phyloP scores from a whole-genome alignment of 176 grass and related monocot genomes.

The Oropetium thomaeum region DNA sequence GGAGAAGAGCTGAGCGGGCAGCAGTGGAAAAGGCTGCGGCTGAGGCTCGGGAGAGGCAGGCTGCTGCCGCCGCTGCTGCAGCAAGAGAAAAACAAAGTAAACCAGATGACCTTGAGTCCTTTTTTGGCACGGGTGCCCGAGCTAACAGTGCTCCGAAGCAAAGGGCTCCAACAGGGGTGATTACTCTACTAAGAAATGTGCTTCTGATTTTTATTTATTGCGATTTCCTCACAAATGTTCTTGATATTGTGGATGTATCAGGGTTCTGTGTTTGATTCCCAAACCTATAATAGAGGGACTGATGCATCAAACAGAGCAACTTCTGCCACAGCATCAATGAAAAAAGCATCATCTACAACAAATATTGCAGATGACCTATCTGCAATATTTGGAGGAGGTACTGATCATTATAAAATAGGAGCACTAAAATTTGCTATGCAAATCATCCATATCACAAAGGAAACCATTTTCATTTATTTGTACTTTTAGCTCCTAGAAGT shows the following conservation, averaged over 20 bases:
- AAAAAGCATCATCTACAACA: conserved; percentile 72
- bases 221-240: conserved; percentile 11
- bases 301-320: conserved; percentile 33
- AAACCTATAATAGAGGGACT: conserved; percentile 58
- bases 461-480: conserved; percentile 27
- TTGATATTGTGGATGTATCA: conserved; percentile 44
- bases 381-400: conserved; percentile 97
- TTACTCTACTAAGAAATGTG: conserved; percentile 29
- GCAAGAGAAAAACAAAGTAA: conserved; percentile 64
- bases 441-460: not conserved
- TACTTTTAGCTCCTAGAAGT: conserved; percentile 63
- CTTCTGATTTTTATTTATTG: conserved; percentile 3
- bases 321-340: conserved; percentile 58
- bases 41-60: conserved; percentile 72
- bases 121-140: conserved; percentile 75
- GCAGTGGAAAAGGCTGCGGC: conserved; percentile 63
- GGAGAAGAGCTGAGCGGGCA: conserved; percentile 60
- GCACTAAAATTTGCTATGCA: conserved; percentile 4
- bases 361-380: conserved; percentile 91
- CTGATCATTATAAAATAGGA: not conserved
- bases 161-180: conserved; percentile 58
- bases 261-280: conserved; percentile 74
- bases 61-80: conserved; percentile 48
- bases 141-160: conserved; percentile 80
- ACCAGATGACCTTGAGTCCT: conserved; percentile 91